These are phyloP conservation scores for Saccharomyces hybrid DNA, from an alignment of 1,139 yeast species.

Conservation along the genomic window DNA sequence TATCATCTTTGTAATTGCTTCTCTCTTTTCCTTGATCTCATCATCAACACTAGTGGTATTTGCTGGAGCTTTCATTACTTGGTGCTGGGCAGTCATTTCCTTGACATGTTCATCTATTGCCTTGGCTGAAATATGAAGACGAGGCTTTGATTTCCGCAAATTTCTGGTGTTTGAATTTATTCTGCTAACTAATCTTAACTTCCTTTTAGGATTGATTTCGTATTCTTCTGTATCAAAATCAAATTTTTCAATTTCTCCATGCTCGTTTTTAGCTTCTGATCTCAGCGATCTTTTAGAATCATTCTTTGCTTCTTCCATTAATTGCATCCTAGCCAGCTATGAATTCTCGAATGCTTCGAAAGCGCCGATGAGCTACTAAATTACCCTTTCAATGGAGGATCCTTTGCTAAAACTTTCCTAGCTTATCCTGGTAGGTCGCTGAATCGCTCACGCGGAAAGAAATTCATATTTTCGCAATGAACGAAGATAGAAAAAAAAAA, in stretches of 20 bases:
- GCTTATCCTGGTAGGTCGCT: no score
- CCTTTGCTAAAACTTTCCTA: no score
- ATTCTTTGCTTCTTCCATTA: neutral
- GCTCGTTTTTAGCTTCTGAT: slow-evolving; percentile 12
- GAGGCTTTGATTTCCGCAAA: neutral
- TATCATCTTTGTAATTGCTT: slow-evolving; percentile 18
- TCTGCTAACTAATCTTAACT: slow-evolving; percentile 11
- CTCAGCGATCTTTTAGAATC: slow-evolving; percentile 13
- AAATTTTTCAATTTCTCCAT: slow-evolving; percentile 15
- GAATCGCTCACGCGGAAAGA: no score
- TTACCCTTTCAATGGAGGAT: no score
- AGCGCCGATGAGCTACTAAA: neutral
- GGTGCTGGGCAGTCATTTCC: neutral
- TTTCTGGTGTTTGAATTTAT: slow-evolving; percentile 2
- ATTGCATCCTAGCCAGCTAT: neutral
- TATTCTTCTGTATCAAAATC: slow-evolving; percentile 26
- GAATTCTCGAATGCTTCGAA: neutral
- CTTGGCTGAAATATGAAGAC: neutral
- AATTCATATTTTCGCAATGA: no score
- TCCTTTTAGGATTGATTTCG: slow-evolving; percentile 16
- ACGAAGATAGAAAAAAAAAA: neutral
- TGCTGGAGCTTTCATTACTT: neutral
- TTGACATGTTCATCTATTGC: neutral
- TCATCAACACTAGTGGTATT: neutral
- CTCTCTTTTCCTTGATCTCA: slow-evolving; percentile 12